Evolutionary conservation across 768 basidiomycete species (phyloP), one percentile per base, ranked within the genome.

Genomic region (Basidioascus undulatus): DNA sequence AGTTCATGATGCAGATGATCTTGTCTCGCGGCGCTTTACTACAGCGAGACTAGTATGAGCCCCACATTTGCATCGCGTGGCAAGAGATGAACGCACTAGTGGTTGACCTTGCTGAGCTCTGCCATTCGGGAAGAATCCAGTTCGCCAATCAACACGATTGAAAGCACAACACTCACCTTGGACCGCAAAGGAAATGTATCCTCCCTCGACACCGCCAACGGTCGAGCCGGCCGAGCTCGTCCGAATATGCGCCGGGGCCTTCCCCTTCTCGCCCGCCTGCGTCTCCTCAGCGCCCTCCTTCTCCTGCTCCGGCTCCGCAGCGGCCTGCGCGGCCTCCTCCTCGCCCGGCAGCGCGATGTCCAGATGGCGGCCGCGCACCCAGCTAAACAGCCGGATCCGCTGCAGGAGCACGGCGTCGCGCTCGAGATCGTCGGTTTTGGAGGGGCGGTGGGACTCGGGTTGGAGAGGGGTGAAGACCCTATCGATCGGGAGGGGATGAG

Each of bases 1-100:
- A 80, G 54, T 98, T 98, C 37, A 96, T 61, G 30, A 96, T 78
- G 58, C 92, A 96, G 41, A 98, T 96, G 39, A 96, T 63, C 61
- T 98, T 98, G 59, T 98, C 92, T 32, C 92, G 68, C 7, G 92
- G 92, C 9, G 92, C 92, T 57, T 96, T 96, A n/a, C n/a, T n/a
- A n/a, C n/a, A n/a, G n/a, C n/a, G n/a, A n/a, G n/a, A n/a, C n/a
- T n/a, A n/a, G n/a, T n/a, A n/a, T n/a, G n/a, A n/a, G n/a, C n/a
- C n/a, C n/a, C n/a, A n/a, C n/a, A n/a, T n/a, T n/a, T n/a, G n/a
- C n/a, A n/a, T n/a, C n/a, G n/a, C n/a, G n/a, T n/a, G n/a, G n/a
- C n/a, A n/a, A n/a, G n/a, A n/a, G n/a, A n/a, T n/a, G n/a, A n/a
- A n/a, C n/a, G n/a, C n/a, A n/a, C 64, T 96, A 98, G 55, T 94